These are phyloP conservation scores for Bromus sterilis DNA, from an alignment of 176 grass and related monocot genomes.

Conservation along the genomic window DNA sequence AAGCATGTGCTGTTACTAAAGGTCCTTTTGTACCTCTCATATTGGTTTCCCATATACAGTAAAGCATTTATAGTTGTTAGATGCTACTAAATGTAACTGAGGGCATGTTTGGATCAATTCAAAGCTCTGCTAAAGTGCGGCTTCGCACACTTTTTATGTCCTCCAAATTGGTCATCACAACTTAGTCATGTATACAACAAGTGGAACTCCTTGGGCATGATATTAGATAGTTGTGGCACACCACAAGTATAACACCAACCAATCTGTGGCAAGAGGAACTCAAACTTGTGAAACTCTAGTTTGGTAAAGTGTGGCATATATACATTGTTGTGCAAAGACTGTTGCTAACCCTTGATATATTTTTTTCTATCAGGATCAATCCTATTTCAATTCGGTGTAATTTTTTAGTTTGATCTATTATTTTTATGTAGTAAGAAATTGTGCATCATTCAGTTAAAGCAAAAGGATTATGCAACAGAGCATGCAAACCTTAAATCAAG, in stretches of 20 bases:
- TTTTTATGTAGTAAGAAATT: neutral
- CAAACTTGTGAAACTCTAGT: neutral
- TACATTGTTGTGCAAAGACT: neutral
- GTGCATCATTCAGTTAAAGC: neutral
- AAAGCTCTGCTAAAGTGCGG: neutral
- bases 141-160: neutral
- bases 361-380: neutral
- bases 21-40: neutral
- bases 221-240: neutral
- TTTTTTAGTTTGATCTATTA: neutral
- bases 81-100: neutral
- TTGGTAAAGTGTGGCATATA: too few relatives aligned
- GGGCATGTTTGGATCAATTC: neutral
- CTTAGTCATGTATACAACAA: neutral
- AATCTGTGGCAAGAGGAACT: neutral
- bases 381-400: neutral
- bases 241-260: neutral
- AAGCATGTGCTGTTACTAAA: neutral
- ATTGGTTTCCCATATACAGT: neutral
- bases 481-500: conserved; percentile 22
- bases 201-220: neutral
- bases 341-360: neutral
- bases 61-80: neutral
- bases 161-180: neutral
- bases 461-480: neutral